Evolutionary conservation across 176 grass and related monocot genomes (phyloP).

Genomic region (Carex myosuroides): DNA sequence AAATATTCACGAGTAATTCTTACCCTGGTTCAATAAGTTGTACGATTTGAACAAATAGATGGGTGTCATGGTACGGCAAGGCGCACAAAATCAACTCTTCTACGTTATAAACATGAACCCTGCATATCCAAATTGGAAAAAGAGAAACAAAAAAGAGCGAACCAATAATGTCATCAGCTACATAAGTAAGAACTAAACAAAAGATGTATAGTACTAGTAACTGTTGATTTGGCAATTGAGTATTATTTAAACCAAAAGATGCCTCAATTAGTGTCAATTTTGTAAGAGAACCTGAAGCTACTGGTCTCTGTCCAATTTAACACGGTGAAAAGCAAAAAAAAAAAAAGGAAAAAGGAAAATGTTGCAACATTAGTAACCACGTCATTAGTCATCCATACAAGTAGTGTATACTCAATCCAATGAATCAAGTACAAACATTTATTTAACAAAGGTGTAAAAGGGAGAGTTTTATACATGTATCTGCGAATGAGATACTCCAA

Average conservation of each 20-base stretch:
- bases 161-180: constrained; percentile 10
- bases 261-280: background rate
- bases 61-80: constrained; percentile 80
- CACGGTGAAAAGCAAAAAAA: background rate
- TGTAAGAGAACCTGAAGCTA: background rate
- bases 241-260: background rate
- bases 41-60: constrained; percentile 75
- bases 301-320: background rate
- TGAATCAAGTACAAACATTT: background rate
- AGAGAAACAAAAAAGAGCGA: constrained; percentile 13
- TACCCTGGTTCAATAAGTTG: constrained; percentile 78
- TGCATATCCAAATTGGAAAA: constrained; percentile 31
- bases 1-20: constrained; percentile 6
- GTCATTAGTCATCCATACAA: background rate
- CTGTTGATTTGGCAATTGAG: background rate
- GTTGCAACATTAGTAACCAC: too few species aligned
- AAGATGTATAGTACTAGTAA: background rate
- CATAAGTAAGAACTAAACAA: background rate
- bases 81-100: constrained; percentile 71
- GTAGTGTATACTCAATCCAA: background rate
- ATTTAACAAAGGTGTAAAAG: background rate
- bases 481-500: constrained; percentile 82
- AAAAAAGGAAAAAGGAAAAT: background rate
- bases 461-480: constrained; percentile 49
- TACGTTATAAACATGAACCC: constrained; percentile 86